Conservation (phyloP, 306 rosid species). For the Coriaria nepalensis region DNA sequence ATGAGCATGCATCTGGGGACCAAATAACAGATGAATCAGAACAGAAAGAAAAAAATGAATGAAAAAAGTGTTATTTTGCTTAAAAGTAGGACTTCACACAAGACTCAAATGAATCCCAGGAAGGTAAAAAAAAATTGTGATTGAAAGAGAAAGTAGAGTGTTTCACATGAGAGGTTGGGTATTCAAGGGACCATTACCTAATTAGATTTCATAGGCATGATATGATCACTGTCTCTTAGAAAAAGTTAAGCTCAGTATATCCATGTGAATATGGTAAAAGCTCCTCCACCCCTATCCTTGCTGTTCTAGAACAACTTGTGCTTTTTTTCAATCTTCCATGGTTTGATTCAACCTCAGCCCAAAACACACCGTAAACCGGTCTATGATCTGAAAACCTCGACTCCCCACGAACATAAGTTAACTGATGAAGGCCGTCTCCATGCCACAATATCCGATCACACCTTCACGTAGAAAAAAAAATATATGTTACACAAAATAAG, state of each 20-base stretch:
- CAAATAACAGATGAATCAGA: slow-evolving; percentile 26
- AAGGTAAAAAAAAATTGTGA: slow-evolving; percentile 8
- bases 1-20: slow-evolving; percentile 53
- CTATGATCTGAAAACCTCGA: slow-evolving; percentile 93
- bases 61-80: too few species aligned
- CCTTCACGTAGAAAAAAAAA: slow-evolving; percentile 29
- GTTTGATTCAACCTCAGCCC: slow-evolving; percentile 91
- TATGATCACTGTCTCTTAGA: slow-evolving; percentile 35
- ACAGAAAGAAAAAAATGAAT: too few species aligned
- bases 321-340: slow-evolving; percentile 76
- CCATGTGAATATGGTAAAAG: slow-evolving; percentile 84
- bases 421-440: slow-evolving; percentile 94
- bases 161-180: too few species aligned
- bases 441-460: slow-evolving; percentile 95
- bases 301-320: slow-evolving; percentile 59
- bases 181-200: not conserved
- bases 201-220: slow-evolving; percentile 25
- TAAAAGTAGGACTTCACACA: not conserved
- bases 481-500: too few species aligned
- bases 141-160: slow-evolving; percentile 8
- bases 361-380: slow-evolving; percentile 85
- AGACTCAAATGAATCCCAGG: slow-evolving; percentile 4
- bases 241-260: slow-evolving; percentile 90
- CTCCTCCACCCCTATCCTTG: slow-evolving; percentile 85
- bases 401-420: slow-evolving; percentile 88